A percentile compares a stretch with the other conserved stretches of the same genome.
These are phyloP conservation scores for Paraphaeosphaeria sporulosa DNA, from an alignment of 2,329 filamentous ascomycete species.

Conservation along the genomic window DNA sequence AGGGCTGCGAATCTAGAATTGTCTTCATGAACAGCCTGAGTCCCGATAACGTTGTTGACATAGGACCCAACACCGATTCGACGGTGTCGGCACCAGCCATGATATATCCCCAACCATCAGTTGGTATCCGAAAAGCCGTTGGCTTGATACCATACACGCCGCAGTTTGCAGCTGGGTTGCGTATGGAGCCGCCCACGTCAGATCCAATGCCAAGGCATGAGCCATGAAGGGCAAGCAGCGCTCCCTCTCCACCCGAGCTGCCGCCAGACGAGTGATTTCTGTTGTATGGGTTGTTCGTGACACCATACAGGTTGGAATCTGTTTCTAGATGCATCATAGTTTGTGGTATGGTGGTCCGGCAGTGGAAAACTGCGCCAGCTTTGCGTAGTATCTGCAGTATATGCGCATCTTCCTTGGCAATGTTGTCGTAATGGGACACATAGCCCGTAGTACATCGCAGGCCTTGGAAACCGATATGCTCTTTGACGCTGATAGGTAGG, in stretches of 20 bases:
- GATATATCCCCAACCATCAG: constrained; percentile 51
- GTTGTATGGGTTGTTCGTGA: constrained; percentile 64
- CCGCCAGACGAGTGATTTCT: constrained; percentile 60
- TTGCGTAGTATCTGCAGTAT: constrained; percentile 58
- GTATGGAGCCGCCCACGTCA: constrained; percentile 28
- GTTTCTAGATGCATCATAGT: constrained; percentile 63
- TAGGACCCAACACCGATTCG: constrained; percentile 60
- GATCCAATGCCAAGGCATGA: constrained; percentile 60
- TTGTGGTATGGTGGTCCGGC: constrained; percentile 63
- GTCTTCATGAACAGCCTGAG: constrained; percentile 62
- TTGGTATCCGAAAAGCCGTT: constrained; percentile 54
- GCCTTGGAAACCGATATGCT: constrained; percentile 60
- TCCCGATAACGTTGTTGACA: constrained; percentile 62
- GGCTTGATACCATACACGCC: constrained; percentile 51
- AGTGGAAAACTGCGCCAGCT: constrained; percentile 62
- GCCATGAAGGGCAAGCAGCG: constrained; percentile 60
- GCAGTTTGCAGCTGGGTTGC: constrained; percentile 40
- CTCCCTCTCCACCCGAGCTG: constrained; percentile 65
- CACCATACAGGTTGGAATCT: constrained; percentile 59
- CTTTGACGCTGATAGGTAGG: constrained; percentile 61
- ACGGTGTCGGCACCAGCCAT: constrained; percentile 58
- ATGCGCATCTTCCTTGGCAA: constrained; percentile 55
- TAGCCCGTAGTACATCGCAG: constrained; percentile 60
- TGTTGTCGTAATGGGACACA: constrained; percentile 57
- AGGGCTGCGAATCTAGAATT: constrained; percentile 62